Evolutionary conservation across 495 filamentous ascomycete genomes (phyloP), one percentile per base, ranked within the genome.

Genomic region (Xanthoparmelia taractica): DNA sequence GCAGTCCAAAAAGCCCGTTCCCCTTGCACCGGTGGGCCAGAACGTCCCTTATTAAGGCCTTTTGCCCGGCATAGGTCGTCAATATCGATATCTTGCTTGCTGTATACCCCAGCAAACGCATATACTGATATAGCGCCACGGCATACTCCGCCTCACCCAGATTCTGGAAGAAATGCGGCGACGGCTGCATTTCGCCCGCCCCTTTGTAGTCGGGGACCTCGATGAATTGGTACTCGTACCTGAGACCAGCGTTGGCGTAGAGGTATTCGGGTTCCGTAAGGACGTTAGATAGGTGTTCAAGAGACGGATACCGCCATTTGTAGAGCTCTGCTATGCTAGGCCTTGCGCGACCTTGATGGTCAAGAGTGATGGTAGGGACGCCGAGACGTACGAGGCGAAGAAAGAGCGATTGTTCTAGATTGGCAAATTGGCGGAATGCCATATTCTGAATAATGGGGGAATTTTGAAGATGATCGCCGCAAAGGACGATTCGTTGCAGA

Each of bases 101-200:
- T n/a, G 95, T 92, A 73, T 99, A 99, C 15, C 92, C 94, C 10
- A 99, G 84, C 57, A 99, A 79, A 33, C 94, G 88, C 95, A 99
- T 97, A 70, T 97, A 99, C 76, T 95, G 90, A 75, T 86, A 99
- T 57, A 97, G 80, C 33, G 95, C 95, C 47, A 97, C 94, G 12
- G 90, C 88, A 69, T 97, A 97, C 76, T 99, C 94, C 0, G 94
- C 94, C 73, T 99, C 94, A 34, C 95, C 94, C 31, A 97, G 76
- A 69, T 99, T 99, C 74, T 97, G 95, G 61, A 97, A 88, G 72
- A 96, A 97, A 74, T 99, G 93, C 45, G 92, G 91, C n/a, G 85
- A 88, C 4, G 94, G 94, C 70, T 96, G 91, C 23, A 82, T 81
- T 75, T 99, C 94, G 58, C 95, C 95, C 45, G 76, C 77, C 63